A percentile compares a stretch with the other conserved stretches of the same genome.
These are phyloP conservation scores for Ambrosia trifida DNA, from an alignment of 129 eudicot genomes.

Conservation along the genomic window DNA sequence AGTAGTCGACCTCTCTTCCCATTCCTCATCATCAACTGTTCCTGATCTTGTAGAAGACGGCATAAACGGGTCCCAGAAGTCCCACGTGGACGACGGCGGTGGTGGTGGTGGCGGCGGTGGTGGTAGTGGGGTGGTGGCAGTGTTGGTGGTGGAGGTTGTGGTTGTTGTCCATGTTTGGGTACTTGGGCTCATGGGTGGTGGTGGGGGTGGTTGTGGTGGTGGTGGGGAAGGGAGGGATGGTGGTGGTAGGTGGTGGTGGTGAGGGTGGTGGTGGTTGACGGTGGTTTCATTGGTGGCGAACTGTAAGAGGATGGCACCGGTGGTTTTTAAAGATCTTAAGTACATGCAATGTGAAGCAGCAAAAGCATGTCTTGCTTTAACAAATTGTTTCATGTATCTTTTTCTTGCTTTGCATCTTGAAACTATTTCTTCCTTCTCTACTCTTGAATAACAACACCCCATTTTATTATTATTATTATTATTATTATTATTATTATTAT, in stretches of 20 bases:
- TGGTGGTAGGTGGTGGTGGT: slow-evolving; percentile 17
- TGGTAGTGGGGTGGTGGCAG: slow-evolving; percentile 51
- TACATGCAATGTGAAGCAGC: slow-evolving; percentile 74
- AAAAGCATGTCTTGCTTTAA: slow-evolving; percentile 70
- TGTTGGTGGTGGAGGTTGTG: slow-evolving; percentile 45
- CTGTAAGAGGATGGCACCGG: slow-evolving; percentile 84
- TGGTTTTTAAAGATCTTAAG: slow-evolving; percentile 56
- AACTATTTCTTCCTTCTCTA: slow-evolving; percentile 80
- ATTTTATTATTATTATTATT: no score
- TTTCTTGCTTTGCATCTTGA: slow-evolving; percentile 82
- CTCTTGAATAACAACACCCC: slow-evolving; percentile 85
- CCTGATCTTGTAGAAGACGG: slow-evolving; percentile 55
- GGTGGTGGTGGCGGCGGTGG: slow-evolving; percentile 74
- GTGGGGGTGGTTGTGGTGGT: slow-evolving; percentile 48
- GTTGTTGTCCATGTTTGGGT: slow-evolving; percentile 57
- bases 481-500: background rate
- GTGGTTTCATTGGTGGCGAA: slow-evolving; percentile 77
- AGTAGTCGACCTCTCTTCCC: slow-evolving; percentile 59
- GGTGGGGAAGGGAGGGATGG: slow-evolving; percentile 25
- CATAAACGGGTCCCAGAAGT: slow-evolving; percentile 96
- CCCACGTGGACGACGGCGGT: slow-evolving; percentile 72
- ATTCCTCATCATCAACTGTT: slow-evolving; percentile 57
- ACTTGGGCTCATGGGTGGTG: slow-evolving; percentile 68
- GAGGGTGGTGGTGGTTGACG: slow-evolving; percentile 42
- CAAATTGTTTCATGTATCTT: slow-evolving; percentile 88